Conservation (phyloP, 106 monocot species). For the Dendrobium officinale region DNA sequence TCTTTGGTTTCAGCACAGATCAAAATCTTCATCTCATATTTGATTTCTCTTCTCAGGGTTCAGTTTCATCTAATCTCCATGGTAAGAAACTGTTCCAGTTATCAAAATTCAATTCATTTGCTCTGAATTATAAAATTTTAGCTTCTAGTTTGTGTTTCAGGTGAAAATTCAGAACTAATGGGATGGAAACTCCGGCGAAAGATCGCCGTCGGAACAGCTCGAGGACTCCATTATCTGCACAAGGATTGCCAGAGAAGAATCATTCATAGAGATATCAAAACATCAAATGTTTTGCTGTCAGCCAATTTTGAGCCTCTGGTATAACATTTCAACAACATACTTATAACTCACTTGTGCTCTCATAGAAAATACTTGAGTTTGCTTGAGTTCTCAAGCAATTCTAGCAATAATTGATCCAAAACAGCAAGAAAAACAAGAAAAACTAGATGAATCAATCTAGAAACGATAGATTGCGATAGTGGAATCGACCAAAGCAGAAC, state of each 20-base stretch:
- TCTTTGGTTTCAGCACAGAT: constrained; percentile 66
- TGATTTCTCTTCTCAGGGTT: constrained; percentile 55
- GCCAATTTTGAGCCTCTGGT: constrained; percentile 54
- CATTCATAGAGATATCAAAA: constrained; percentile 70
- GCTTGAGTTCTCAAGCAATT: no score
- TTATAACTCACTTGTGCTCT: no score
- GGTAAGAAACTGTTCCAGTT: constrained; percentile 12
- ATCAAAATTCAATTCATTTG: neutral
- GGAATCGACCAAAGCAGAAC: no score
- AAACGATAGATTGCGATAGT: no score
- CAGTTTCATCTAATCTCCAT: constrained; percentile 50
- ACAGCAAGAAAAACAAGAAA: no score
- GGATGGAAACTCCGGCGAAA: constrained; percentile 35
- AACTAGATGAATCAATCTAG: no score
- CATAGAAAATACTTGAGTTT: no score
- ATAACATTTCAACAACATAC: neutral
- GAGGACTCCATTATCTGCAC: constrained; percentile 56
- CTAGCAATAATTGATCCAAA: no score
- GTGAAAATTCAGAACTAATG: constrained; percentile 31
- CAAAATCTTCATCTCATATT: constrained; percentile 48
- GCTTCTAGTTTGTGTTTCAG: constrained; percentile 5
- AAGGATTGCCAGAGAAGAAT: constrained; percentile 63
- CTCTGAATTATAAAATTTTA: neutral
- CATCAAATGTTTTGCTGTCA: constrained; percentile 52
- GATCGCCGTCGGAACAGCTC: constrained; percentile 38